Base-by-base conservation (phyloP, 805 yeast species). In the Wickerhamomyces bovis region DNA sequence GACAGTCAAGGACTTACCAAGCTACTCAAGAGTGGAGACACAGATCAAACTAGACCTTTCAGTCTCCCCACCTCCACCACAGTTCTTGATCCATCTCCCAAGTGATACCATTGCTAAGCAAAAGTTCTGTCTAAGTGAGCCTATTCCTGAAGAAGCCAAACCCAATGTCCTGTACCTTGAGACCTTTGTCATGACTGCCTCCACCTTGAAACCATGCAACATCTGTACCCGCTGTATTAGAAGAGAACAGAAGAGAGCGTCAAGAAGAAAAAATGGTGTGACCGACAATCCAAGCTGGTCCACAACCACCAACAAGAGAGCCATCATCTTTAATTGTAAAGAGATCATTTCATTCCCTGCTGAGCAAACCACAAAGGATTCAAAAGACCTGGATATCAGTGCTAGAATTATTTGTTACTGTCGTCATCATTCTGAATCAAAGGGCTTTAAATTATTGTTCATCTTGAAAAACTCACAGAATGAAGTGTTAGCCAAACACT, bases 391-490 rank as follows among this genome's bases (percentile, higher is more conserved):
- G 18, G 80, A 75, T 43, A 62, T 81, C 5, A 77, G 79, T 19
- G 70, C 96, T 21, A 78, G 99, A 65, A 80, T 94, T 38, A 92
- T 92, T 10, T 92, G 99, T 66, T 92, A 94, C 64, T 94, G 98
- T 68, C 80, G 98, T 53, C 99, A 94, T 66, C 99, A 94, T 66
- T 80, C 81, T 53, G 96, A 90, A 52, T 71, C 82, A n/a, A 76
- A 76, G 38, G 99, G 99, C 1, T 92, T 90, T 70, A 80, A 79
- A 58, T 69, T 86, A 36, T 66, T 87, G 41, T 79, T 87, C 51
- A 78, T 85, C 3, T 60, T 92, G 43, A 82, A 79, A 51, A 81
- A 90, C 63, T 61, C 70, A 46, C 60, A 70, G 9, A 85, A 83
- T 20, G 70, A 73, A 21, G 73, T 89, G 5, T 73, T 92, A 16